phyloP scores from a whole-genome alignment of 805 yeast species.

The Candida takata region DNA sequence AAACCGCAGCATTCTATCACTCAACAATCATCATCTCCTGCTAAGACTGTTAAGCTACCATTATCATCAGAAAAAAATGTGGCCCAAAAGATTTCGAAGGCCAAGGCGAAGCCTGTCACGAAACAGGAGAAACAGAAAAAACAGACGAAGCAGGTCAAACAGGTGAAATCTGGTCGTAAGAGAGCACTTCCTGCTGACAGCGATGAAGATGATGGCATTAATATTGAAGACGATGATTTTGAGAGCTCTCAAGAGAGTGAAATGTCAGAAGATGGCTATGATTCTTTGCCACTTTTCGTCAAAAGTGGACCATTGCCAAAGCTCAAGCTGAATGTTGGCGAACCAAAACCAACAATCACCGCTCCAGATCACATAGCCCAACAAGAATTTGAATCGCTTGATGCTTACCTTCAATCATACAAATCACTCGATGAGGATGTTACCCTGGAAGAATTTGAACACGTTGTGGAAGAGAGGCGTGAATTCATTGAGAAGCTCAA shows the following conservation, averaged over 20 bases:
- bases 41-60: no score
- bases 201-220: conserved; percentile 3
- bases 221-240: conserved; percentile 5
- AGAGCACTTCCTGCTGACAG: conserved; percentile 6
- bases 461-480: conserved; percentile 47
- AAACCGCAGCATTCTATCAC: conserved; percentile 1
- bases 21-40: conserved; percentile 1
- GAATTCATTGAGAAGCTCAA: conserved; percentile 36
- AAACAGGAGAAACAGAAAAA: no score
- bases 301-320: conserved; percentile 15
- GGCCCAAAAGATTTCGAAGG: neutral
- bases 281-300: conserved; percentile 6
- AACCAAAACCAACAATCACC: conserved; percentile 43
- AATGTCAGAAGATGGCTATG: conserved; percentile 8
- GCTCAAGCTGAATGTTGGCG: conserved; percentile 24
- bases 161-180: no score
- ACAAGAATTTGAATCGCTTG: conserved; percentile 38
- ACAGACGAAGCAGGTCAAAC: no score
- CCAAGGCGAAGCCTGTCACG: neutral
- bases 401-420: conserved; percentile 46
- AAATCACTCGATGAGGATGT: conserved; percentile 57
- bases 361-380: conserved; percentile 52
- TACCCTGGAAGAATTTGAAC: conserved; percentile 50
- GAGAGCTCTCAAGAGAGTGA: conserved; percentile 21
- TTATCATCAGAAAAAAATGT: neutral